Conservation (phyloP, 1,284 basidiomycete species). For the Ganoderma lingzhi region DNA sequence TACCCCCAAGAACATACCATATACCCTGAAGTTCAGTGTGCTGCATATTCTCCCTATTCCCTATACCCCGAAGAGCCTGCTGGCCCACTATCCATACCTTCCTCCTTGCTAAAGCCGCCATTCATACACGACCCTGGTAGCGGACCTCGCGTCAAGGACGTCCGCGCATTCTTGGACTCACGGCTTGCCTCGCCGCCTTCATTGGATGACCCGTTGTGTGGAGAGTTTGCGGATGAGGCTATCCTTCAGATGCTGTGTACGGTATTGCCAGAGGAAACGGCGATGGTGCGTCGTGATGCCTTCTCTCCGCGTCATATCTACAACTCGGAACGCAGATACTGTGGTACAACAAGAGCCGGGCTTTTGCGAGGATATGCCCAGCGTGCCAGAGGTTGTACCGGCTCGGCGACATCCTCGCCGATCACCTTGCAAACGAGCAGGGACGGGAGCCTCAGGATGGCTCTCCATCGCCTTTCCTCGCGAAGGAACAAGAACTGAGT, state of each 20-base stretch:
- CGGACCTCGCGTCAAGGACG: constrained; percentile 74
- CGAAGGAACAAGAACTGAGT: constrained; percentile 73
- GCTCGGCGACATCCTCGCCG: constrained; percentile 67
- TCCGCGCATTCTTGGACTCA: constrained; percentile 64
- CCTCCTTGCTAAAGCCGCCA: constrained; percentile 47
- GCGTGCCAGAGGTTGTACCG: constrained; percentile 76
- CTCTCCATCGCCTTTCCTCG: constrained; percentile 55
- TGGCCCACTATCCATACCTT: constrained; percentile 31
- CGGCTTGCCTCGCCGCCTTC: constrained; percentile 72
- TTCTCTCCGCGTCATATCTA: not conserved
- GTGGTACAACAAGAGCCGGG: constrained; percentile 84
- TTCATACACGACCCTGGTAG: constrained; percentile 80
- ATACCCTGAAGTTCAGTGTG: not conserved
- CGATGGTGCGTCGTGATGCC: constrained; percentile 56
- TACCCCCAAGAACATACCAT: not conserved
- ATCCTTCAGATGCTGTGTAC: constrained; percentile 74
- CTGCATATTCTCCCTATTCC: not conserved
- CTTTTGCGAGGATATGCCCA: constrained; percentile 73
- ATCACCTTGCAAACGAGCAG: constrained; percentile 46
- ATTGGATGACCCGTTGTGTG: constrained; percentile 66
- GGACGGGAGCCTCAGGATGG: constrained; percentile 34
- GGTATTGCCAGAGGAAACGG: constrained; percentile 73
- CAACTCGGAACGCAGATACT: constrained; percentile 59
- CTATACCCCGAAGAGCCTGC: constrained; percentile 20
- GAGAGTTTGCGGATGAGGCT: constrained; percentile 77